Evolutionary conservation across 2,329 filamentous ascomycete species (phyloP).

Genomic region (Claviceps pazoutovae): DNA sequence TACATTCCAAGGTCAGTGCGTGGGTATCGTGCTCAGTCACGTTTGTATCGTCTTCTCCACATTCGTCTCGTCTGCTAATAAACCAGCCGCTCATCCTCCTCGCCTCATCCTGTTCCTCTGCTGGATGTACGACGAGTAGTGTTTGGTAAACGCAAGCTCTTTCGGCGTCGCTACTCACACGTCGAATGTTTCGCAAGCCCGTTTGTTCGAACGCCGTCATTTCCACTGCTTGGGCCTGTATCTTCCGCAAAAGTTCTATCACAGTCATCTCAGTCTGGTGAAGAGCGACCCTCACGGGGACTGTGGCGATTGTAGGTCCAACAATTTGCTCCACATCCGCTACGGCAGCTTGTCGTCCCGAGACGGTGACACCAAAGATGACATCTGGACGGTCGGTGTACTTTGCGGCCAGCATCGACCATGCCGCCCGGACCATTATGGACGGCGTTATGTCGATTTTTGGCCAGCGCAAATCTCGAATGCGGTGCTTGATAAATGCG

Average conservation of each 20-base stretch:
- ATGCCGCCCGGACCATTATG: conserved; percentile 15
- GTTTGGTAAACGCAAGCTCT: conserved; percentile 8
- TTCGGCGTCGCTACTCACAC: conserved; percentile 2
- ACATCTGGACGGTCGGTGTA: conserved; percentile 21
- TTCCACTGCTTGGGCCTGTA: conserved; percentile 8
- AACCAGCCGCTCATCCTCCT: not conserved
- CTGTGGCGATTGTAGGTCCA: conserved; percentile 15
- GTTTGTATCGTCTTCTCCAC: conserved; percentile 3
- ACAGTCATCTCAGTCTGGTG: conserved; percentile 17
- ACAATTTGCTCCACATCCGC: conserved; percentile 11
- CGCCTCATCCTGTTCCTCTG: not conserved
- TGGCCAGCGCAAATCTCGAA: conserved; percentile 1
- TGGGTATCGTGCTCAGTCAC: conserved; percentile 3
- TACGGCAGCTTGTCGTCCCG: conserved; percentile 13
- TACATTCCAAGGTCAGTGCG: conserved; percentile 1
- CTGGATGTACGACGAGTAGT: conserved; percentile 9
- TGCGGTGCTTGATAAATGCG: not conserved
- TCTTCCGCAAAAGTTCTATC: conserved; percentile 25
- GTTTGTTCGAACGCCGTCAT: conserved; percentile 9
- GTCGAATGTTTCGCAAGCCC: conserved; percentile 7
- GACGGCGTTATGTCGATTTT: conserved; percentile 7
- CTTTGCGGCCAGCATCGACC: conserved; percentile 26
- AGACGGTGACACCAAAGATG: conserved; percentile 12
- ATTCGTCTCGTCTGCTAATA: not conserved
- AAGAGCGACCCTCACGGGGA: conserved; percentile 13